Evolutionary conservation across 768 basidiomycete genomes (phyloP).

Genomic region (Vararia minispora): DNA sequence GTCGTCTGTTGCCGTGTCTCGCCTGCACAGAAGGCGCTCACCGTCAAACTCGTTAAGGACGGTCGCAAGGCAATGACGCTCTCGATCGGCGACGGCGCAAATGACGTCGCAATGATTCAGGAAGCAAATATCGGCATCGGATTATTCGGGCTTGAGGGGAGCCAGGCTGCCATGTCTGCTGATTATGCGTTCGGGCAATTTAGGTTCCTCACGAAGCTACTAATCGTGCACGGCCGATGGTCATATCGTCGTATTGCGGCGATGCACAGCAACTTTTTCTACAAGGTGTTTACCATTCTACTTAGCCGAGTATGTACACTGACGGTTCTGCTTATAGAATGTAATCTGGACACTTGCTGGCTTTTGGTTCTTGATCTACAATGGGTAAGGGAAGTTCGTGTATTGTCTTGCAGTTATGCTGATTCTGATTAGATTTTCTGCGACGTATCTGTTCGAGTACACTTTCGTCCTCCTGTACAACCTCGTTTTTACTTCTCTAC

Average conservation of each 20-base stretch:
- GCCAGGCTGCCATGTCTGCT: constrained; percentile 97
- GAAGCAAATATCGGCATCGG: constrained; percentile 98
- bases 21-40: constrained; percentile 95
- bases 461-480: constrained; percentile 91
- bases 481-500: constrained; percentile 86
- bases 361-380: constrained; percentile 92
- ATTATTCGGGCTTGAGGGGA: constrained; percentile 87
- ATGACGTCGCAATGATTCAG: constrained; percentile 99
- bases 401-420: constrained; percentile 9
- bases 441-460: constrained; percentile 90
- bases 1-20: constrained; percentile 98
- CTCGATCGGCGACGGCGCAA: constrained; percentile 94
- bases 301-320: constrained; percentile 3
- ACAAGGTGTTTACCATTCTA: constrained; percentile 54
- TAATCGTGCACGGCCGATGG: constrained; percentile 94
- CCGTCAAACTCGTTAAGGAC: constrained; percentile 92
- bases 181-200: constrained; percentile 99
- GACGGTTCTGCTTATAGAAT: constrained; percentile 35
- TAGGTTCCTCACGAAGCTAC: constrained; percentile 80
- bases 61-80: constrained; percentile 93
- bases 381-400: constrained; percentile 40
- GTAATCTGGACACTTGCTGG: constrained; percentile 88
- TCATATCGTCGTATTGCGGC: constrained; percentile 93
- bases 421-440: constrained; percentile 60
- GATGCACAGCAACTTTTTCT: constrained; percentile 98